Percentiles rank a stretch among this genome's conserved stretches.
These are phyloP conservation scores for Trichoderma gracile DNA, from an alignment of 2,329 filamentous ascomycete genomes.

Conservation along the genomic window DNA sequence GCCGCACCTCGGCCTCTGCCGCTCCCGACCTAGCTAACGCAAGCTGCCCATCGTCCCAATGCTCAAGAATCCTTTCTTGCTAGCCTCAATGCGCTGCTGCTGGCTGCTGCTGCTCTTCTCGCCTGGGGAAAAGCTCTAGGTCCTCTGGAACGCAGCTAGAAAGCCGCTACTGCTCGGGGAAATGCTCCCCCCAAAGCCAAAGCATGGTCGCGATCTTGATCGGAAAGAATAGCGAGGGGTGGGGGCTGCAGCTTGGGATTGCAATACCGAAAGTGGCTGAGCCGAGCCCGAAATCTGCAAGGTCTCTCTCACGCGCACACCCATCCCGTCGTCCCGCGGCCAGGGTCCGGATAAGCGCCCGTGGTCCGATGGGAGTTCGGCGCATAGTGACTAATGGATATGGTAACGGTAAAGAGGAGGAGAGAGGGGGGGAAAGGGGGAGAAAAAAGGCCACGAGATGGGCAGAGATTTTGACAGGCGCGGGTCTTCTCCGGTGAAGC, in stretches of 20 bases:
- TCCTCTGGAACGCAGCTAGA: conserved; percentile 22
- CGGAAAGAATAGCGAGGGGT: conserved; percentile 24
- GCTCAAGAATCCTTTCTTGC: neutral
- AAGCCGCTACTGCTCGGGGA: conserved; percentile 20
- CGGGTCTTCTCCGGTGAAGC: conserved; percentile 8
- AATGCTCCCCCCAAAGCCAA: neutral
- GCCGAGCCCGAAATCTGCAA: neutral
- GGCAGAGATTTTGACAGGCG: neutral
- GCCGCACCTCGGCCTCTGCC: neutral
- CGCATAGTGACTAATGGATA: conserved; percentile 9
- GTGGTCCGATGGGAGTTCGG: neutral
- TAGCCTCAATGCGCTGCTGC: neutral
- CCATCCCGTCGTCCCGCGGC: neutral
- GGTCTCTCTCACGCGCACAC: neutral
- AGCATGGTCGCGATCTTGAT: conserved; percentile 23
- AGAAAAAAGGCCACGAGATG: neutral
- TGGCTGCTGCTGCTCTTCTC: neutral
- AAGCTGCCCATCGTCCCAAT: no score
- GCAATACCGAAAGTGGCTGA: conserved; percentile 24
- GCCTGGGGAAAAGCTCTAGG: neutral
- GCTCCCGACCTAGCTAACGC: neutral
- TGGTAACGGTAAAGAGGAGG: neutral
- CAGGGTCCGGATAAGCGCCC: conserved; percentile 19
- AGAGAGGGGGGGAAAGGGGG: no score
- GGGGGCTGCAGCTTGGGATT: conserved; percentile 25